These are phyloP conservation scores for Suillus subluteus DNA, from an alignment of 768 basidiomycete species.

Conservation along the genomic window DNA sequence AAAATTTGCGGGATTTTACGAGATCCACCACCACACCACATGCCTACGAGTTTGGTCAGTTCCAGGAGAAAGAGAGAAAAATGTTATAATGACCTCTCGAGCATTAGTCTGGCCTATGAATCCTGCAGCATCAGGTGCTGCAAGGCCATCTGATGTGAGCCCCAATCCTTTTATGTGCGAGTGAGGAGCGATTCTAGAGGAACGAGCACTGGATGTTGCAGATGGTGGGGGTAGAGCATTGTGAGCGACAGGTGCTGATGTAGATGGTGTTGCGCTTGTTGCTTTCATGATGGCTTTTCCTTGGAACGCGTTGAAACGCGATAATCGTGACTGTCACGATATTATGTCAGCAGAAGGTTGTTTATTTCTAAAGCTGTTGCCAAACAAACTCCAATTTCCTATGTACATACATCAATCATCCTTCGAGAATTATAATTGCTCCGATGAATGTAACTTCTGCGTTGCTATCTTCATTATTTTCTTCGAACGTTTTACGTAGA, in stretches of 20 bases:
- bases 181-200: constrained; percentile 86
- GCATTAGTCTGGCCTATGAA: constrained; percentile 92
- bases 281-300: constrained; percentile 35
- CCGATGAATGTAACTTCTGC: not conserved
- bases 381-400: constrained; percentile 5
- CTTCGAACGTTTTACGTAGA: not conserved
- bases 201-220: constrained; percentile 59
- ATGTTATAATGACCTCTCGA: constrained; percentile 66
- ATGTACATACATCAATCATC: not conserved
- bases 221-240: constrained; percentile 76
- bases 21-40: constrained; percentile 91
- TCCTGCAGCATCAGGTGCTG: constrained; percentile 72
- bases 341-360: constrained; percentile 18
- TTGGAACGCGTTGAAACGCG: constrained; percentile 3
- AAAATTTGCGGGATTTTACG: constrained; percentile 90
- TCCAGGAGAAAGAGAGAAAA: not conserved
- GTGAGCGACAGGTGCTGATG: constrained; percentile 63
- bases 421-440: not conserved
- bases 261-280: constrained; percentile 48
- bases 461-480: not conserved
- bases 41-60: constrained; percentile 52
- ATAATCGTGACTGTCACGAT: constrained; percentile 9
- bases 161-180: constrained; percentile 98
- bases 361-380: constrained; percentile 14
- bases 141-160: constrained; percentile 81